Percentiles rank a stretch among this genome's conserved stretches.
These are phyloP conservation scores for Candida smagusa DNA, from an alignment of 1,139 yeast genomes.

Conservation along the genomic window DNA sequence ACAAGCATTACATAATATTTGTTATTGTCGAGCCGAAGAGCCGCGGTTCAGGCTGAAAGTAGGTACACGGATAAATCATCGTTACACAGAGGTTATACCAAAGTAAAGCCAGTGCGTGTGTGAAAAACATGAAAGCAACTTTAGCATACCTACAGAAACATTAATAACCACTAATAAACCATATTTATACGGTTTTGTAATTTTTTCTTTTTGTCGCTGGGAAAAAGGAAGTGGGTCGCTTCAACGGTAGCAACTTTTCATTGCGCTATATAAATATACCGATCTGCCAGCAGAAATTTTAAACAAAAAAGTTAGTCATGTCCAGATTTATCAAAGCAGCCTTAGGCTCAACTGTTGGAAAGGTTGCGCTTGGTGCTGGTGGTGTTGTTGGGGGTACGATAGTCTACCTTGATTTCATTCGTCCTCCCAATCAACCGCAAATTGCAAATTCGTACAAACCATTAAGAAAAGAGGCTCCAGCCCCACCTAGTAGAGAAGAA, in stretches of 20 bases:
- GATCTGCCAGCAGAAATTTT: neutral
- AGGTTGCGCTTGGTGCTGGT: conserved; percentile 9
- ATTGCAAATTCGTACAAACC: conserved; percentile 35
- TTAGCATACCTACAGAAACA: no score
- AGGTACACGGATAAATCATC: no score
- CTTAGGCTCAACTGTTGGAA: conserved; percentile 4
- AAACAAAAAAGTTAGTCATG: conserved; percentile 2
- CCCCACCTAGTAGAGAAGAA: conserved; percentile 38
- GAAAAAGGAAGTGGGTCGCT: neutral
- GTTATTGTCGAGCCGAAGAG: no score
- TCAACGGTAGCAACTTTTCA: neutral
- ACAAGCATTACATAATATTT: no score
- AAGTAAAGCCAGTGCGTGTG: no score
- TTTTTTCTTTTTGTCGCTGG: neutral
- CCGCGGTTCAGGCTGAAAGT: no score
- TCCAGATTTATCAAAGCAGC: conserved; percentile 5
- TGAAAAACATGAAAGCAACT: no score
- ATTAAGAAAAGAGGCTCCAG: conserved; percentile 28
- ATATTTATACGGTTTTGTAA: no score
- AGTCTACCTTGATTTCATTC: conserved; percentile 42
- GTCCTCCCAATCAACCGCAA: conserved; percentile 31
- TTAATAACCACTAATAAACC: no score
- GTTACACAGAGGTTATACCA: no score
- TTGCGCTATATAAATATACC: neutral
- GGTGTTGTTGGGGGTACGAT: conserved; percentile 38